These are phyloP conservation scores for Lyophyllum atratum DNA, from an alignment of 768 basidiomycete genomes.

Conservation along the genomic window DNA sequence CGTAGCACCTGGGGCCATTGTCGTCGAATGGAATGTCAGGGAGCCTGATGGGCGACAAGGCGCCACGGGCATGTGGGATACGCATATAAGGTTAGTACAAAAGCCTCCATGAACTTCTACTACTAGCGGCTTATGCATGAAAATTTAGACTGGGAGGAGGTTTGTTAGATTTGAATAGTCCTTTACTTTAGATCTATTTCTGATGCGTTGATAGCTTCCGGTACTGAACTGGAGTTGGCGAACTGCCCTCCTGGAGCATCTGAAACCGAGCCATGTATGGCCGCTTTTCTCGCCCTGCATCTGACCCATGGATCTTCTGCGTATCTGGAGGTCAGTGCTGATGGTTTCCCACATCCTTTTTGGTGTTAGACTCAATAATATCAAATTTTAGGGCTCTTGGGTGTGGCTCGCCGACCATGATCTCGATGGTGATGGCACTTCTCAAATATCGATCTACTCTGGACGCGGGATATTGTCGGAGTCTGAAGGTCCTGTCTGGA, in stretches of 20 bases:
- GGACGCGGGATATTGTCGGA: slow-evolving; percentile 77
- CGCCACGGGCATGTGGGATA: slow-evolving; percentile 60
- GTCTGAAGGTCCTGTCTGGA: slow-evolving; percentile 76
- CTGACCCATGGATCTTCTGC: slow-evolving; percentile 54
- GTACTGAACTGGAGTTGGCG: slow-evolving; percentile 49
- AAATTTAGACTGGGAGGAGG: slow-evolving; percentile 40
- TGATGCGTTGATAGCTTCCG: slow-evolving; percentile 39
- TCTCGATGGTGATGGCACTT: slow-evolving; percentile 52
- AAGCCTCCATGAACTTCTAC: not conserved
- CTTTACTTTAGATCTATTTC: not conserved
- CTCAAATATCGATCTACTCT: slow-evolving; percentile 58
- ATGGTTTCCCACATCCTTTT: not conserved
- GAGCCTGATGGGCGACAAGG: slow-evolving; percentile 55
- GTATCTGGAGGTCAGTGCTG: slow-evolving; percentile 61
- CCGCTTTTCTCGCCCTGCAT: slow-evolving; percentile 69
- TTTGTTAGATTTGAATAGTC: not conserved
- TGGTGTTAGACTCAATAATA: not conserved
- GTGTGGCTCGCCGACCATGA: slow-evolving; percentile 86
- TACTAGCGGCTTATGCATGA: not conserved
- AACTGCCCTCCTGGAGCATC: slow-evolving; percentile 49
- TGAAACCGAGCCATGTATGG: slow-evolving; percentile 49
- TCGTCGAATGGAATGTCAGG: slow-evolving; percentile 68
- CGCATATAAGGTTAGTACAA: slow-evolving; percentile 46
- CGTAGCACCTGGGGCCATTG: slow-evolving; percentile 57
- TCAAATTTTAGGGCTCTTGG: slow-evolving; percentile 63